Evolutionary conservation across 257 asterid species (phyloP).

Genomic region (Lavandula angustifolia): DNA sequence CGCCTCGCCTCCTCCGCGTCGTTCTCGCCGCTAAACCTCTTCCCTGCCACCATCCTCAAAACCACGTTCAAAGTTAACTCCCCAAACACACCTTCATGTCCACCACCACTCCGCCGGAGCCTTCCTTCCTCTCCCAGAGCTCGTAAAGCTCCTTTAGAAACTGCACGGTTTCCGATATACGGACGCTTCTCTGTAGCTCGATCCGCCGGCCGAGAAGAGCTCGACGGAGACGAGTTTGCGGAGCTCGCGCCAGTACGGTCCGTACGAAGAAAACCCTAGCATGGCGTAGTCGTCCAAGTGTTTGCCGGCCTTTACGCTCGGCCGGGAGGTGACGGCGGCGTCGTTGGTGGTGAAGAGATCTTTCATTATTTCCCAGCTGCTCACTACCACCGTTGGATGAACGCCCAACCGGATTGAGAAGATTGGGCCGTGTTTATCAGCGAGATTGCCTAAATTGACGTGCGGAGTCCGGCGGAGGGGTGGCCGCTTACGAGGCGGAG

Average conservation of each 20-base stretch:
- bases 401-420: slow-evolving; percentile 21
- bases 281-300: slow-evolving; percentile 19
- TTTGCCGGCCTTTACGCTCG: not conserved
- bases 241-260: slow-evolving; percentile 27
- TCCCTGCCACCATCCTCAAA: slow-evolving; percentile 19
- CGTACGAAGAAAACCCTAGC: slow-evolving; percentile 18
- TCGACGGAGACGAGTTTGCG: slow-evolving; percentile 16
- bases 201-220: slow-evolving; percentile 9
- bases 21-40: not conserved
- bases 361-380: slow-evolving; percentile 14
- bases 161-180: not conserved
- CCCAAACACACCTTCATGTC: slow-evolving; percentile 22
- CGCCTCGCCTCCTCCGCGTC: slow-evolving; percentile 15
- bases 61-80: slow-evolving; percentile 22
- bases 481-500: slow-evolving; percentile 21
- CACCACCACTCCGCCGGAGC: not conserved
- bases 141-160: not conserved
- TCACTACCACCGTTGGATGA: slow-evolving; percentile 18
- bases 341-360: slow-evolving; percentile 29
- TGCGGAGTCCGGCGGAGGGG: slow-evolving; percentile 8
- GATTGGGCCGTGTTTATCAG: slow-evolving; percentile 7
- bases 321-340: slow-evolving; percentile 18
- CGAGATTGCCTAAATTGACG: not conserved
- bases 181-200: slow-evolving; percentile 15
- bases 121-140: not conserved